Conservation (phyloP, 495 filamentous ascomycete genomes). For the Aspergillus diversus region DNA sequence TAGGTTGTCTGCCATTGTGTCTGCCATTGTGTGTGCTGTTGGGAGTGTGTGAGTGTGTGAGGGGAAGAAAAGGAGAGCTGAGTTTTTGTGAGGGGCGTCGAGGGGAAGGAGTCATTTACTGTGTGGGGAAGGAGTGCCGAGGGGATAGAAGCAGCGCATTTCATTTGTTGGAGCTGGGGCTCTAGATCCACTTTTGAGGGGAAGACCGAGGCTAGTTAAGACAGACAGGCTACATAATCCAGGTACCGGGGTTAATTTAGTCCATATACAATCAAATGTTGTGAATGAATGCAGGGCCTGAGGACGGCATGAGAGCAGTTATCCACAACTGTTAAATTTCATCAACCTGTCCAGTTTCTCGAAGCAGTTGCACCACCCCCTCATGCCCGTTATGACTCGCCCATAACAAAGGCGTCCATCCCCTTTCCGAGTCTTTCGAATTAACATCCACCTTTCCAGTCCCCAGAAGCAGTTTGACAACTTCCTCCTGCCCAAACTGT, state of each 20-base stretch:
- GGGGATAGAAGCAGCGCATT: too few relatives aligned
- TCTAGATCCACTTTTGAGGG: too few relatives aligned
- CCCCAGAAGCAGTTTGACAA: slow-evolving; percentile 7
- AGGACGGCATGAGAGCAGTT: neutral
- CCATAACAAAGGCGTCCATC: neutral
- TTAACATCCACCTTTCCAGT: neutral
- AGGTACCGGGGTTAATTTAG: too few relatives aligned
- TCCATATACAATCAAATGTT: too few relatives aligned
- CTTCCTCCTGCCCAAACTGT: neutral
- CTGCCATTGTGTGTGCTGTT: neutral
- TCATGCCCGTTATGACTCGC: neutral
- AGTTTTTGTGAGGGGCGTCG: too few relatives aligned
- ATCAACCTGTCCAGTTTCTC: neutral
- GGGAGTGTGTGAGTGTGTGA: neutral
- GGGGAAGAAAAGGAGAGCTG: neutral
- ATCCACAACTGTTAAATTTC: neutral
- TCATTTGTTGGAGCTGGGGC: too few relatives aligned
- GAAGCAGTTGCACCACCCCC: neutral
- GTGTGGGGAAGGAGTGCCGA: too few relatives aligned
- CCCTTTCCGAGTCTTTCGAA: neutral
- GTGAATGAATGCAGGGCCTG: too few relatives aligned
- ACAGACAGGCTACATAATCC: too few relatives aligned
- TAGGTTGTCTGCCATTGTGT: slow-evolving; percentile 31
- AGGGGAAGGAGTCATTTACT: too few relatives aligned
- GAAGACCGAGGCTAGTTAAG: too few relatives aligned